Evolutionary conservation across 352 stramenopile species (phyloP).

Genomic region (Pythium phragmiticola): DNA sequence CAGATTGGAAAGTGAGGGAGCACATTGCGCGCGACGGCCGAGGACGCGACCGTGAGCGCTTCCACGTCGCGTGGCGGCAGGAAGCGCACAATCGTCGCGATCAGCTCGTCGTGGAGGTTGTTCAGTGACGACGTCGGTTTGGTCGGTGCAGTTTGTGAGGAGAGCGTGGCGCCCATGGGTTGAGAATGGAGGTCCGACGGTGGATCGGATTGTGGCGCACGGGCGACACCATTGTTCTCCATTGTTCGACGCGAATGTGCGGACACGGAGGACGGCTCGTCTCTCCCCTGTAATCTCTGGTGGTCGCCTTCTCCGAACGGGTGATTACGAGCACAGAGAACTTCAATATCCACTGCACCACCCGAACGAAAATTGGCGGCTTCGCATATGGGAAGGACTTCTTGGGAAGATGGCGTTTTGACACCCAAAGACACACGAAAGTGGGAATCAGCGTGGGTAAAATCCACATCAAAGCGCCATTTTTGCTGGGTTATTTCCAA

Average conservation of each 20-base stretch:
- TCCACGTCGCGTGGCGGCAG: conserved; percentile 52
- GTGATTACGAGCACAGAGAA: conserved; percentile 12
- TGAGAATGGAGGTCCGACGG: background rate
- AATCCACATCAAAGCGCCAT: background rate
- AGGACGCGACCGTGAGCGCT: conserved; percentile 48
- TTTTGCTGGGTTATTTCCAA: background rate
- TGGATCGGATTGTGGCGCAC: conserved; percentile 8
- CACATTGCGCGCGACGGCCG: conserved; percentile 40
- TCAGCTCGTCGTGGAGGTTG: conserved; percentile 52
- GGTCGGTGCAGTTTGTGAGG: background rate
- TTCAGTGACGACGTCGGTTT: conserved; percentile 2
- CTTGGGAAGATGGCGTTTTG: background rate
- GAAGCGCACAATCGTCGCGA: conserved; percentile 47
- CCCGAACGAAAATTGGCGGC: background rate
- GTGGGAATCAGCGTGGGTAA: background rate
- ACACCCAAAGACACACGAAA: conserved; percentile 11
- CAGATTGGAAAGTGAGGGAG: conserved; percentile 61
- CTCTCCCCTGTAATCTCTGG: background rate
- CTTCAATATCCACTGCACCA: conserved; percentile 9
- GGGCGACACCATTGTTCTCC: conserved; percentile 1
- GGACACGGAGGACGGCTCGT: background rate
- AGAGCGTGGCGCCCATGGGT: conserved; percentile 19
- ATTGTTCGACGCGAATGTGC: background rate
- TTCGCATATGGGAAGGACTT: conserved; percentile 6
- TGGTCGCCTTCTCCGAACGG: background rate